Base-by-base conservation (phyloP, 1,139 yeast genomes). In the Nakaseomyces kungkrabaensis region DNA sequence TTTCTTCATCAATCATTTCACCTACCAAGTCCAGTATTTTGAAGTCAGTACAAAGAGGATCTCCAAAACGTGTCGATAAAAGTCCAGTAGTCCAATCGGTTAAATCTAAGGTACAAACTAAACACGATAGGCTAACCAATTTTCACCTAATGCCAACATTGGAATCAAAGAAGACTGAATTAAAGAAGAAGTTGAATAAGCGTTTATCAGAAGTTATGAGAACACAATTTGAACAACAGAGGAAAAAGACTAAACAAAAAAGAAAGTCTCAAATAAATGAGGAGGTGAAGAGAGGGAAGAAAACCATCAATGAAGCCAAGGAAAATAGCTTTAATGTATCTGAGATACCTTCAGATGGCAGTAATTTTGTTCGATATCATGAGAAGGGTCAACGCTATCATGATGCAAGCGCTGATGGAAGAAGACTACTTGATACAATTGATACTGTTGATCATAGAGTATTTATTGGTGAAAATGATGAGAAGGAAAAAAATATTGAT, bases 191-290 rank as follows among this genome's bases (percentile, higher is more conserved):
- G 52, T 46, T 64, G 33, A 59, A 60, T 43, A 62, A 62, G 51
- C 54, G 68, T 38, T 50, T 64, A 38, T 61, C 67, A 22, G 67
- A 61, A 36, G 66, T 64, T 4, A 58, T 62, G 56, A 55, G 66
- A 45, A 59, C 61, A 27, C 68, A 64, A 50, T 65, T 62, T 47
- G 63, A 62, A 45, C 65, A 59, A 43, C 58, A 56, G 29, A 53
- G 59, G 33, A 54, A 58, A 41, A 56, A 59, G 43, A 59, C 54
- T 38, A 59, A 59, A 25, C 60, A 60, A 44, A 59, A 60, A 49
- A 55, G 62, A 29, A 58, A 56, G 48, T 58, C 66, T 1, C 62
- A 60, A 33, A 42, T 60, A 25, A 65, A 60, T 26, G 59, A 57
- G n/a, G 66, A 60, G 13, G 43, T 48, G 11, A 55, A 54, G 43